Percentiles rank a stretch among this genome's conserved stretches.
These are phyloP conservation scores for Tephrocybe sp. DNA, from an alignment of 768 basidiomycete species.

Conservation along the genomic window DNA sequence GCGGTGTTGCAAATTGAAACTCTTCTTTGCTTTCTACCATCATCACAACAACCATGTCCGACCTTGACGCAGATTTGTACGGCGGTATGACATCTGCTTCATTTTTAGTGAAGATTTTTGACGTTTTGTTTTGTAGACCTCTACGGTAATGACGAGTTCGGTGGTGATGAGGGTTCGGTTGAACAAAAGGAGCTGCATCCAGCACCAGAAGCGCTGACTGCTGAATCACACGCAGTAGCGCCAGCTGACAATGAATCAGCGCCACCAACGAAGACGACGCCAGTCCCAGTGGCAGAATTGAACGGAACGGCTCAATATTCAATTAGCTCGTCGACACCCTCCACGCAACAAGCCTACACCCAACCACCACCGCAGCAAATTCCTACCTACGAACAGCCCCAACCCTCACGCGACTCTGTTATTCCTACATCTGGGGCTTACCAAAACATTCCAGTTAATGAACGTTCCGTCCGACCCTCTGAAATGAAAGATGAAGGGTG, in stretches of 20 bases:
- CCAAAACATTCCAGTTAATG: constrained; percentile 42
- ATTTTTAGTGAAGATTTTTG: not conserved
- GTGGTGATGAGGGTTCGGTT: constrained; percentile 37
- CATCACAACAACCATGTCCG: constrained; percentile 57
- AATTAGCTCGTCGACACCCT: constrained; percentile 15
- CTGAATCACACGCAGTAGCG: constrained; percentile 16
- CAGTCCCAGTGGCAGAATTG: constrained; percentile 16
- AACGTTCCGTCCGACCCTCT: constrained; percentile 73
- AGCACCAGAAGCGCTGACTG: constrained; percentile 23
- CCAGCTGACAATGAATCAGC: constrained; percentile 13
- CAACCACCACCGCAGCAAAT: constrained; percentile 61
- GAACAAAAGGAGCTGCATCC: constrained; percentile 30
- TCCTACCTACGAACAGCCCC: constrained; percentile 74
- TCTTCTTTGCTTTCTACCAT: constrained; percentile 11
- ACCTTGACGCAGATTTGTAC: constrained; percentile 88
- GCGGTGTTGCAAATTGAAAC: constrained; percentile 18
- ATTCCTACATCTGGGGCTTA: constrained; percentile 36
- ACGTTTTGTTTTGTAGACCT: constrained; percentile 46
- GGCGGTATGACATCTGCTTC: constrained; percentile 53
- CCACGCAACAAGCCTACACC: constrained; percentile 15
- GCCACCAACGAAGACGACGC: constrained; percentile 17
- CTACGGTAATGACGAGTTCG: constrained; percentile 70
- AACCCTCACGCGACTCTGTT: constrained; percentile 36
- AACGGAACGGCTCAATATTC: constrained; percentile 14
- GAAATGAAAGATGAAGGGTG: constrained; percentile 99